Evolutionary conservation across 805 yeast species (phyloP).

Genomic region (Candida nanaspora): DNA sequence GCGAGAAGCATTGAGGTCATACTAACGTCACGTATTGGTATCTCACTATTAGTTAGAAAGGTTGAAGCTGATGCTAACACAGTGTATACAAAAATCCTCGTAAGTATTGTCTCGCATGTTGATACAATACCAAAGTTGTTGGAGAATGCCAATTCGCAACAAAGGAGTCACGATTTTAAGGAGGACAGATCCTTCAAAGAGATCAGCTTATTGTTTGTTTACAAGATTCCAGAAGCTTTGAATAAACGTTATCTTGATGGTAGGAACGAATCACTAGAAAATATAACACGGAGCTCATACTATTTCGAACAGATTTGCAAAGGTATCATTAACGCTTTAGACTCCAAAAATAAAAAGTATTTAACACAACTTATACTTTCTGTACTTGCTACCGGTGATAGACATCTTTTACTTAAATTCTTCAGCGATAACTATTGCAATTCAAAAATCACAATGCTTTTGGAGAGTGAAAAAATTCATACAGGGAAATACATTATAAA

Average conservation of each 20-base stretch:
- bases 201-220: conserved; percentile 7
- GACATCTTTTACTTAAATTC: background rate
- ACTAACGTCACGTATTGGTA: conserved; percentile 15
- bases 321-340: background rate
- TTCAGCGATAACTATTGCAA: conserved; percentile 1
- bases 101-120: conserved; percentile 5
- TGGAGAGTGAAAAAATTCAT: conserved; percentile 1
- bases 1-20: conserved; percentile 3
- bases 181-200: conserved; percentile 4
- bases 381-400: conserved; percentile 1
- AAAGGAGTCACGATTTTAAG: background rate
- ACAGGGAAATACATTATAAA: conserved; percentile 4
- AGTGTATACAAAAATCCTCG: conserved; percentile 4
- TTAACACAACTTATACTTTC: conserved; percentile 9
- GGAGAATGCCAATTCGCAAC: too few relatives aligned
- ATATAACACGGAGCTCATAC: background rate
- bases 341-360: background rate
- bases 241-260: conserved; percentile 7
- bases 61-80: background rate
- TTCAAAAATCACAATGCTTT: background rate
- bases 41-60: conserved; percentile 13
- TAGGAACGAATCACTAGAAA: conserved; percentile 2
- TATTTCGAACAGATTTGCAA: conserved; percentile 5
- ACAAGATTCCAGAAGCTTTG: conserved; percentile 2
- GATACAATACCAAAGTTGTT: conserved; percentile 1